These are phyloP conservation scores for Stachybotrys chartarum DNA, from an alignment of 2,329 filamentous ascomycete species.

Conservation along the genomic window DNA sequence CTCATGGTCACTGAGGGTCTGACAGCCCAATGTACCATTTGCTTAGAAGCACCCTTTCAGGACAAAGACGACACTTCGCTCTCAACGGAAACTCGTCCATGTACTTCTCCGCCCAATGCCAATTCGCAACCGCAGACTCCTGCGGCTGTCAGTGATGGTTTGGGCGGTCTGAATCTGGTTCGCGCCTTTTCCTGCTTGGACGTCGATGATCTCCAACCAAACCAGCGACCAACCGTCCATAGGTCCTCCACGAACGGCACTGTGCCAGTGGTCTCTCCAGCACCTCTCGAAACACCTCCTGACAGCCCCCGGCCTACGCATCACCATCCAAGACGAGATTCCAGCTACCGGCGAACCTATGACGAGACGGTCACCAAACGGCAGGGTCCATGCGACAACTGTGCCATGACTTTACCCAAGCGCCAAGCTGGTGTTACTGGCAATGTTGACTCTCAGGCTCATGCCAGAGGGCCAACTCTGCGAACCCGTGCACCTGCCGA, in stretches of 20 bases:
- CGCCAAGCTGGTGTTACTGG: slow-evolving; percentile 20
- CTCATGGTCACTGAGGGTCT: slow-evolving; percentile 64
- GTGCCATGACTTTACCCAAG: slow-evolving; percentile 55
- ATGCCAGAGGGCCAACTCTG: slow-evolving; percentile 47
- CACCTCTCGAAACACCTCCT: slow-evolving; percentile 49
- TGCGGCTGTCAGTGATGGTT: slow-evolving; percentile 35
- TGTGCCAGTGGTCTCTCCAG: slow-evolving; percentile 25
- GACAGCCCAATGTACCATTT: slow-evolving; percentile 52
- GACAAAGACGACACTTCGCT: slow-evolving; percentile 20
- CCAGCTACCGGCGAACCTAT: slow-evolving; percentile 55
- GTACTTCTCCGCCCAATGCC: slow-evolving; percentile 28
- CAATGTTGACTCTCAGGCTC: slow-evolving; percentile 21
- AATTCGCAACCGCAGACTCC: slow-evolving; percentile 25
- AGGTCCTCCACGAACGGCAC: slow-evolving; percentile 26
- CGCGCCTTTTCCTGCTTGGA: slow-evolving; percentile 35
- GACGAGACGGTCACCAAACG: slow-evolving; percentile 58
- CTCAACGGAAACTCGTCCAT: background rate
- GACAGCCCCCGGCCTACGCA: slow-evolving; percentile 43
- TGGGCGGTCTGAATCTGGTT: slow-evolving; percentile 40
- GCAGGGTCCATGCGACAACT: slow-evolving; percentile 61
- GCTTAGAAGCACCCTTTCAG: slow-evolving; percentile 29
- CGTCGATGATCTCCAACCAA: slow-evolving; percentile 36
- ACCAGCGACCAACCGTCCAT: slow-evolving; percentile 33
- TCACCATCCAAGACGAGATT: slow-evolving; percentile 41
- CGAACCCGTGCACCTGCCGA: slow-evolving; percentile 55